A percentile compares a stretch with the other conserved stretches of the same genome.
Evolutionary conservation across 306 rosid species (phyloP).

Genomic region (Vicia faba): DNA sequence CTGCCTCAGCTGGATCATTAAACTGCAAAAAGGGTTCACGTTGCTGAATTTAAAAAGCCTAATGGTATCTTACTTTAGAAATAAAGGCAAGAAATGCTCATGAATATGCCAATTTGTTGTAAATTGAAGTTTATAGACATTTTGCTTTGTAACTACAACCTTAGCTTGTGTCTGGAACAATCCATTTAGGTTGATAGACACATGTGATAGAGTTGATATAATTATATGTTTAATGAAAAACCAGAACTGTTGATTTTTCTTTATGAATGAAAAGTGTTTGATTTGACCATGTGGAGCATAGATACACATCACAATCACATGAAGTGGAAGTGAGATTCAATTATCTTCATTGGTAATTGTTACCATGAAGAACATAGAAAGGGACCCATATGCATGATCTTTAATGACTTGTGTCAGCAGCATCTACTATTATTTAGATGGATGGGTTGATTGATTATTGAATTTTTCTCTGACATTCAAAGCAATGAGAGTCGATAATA

Average conservation of each 20-base stretch:
- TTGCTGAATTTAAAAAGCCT: slow-evolving; percentile 45
- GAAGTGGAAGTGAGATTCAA: slow-evolving; percentile 33
- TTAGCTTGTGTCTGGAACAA: slow-evolving; percentile 43
- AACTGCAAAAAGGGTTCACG: slow-evolving; percentile 66
- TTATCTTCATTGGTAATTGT: slow-evolving; percentile 38
- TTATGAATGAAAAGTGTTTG: neutral
- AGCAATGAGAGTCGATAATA: slow-evolving; percentile 7
- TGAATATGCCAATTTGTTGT: slow-evolving; percentile 36
- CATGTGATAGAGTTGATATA: slow-evolving; percentile 43
- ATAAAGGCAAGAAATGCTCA: slow-evolving; percentile 31
- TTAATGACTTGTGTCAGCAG: slow-evolving; percentile 29
- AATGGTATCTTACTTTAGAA: slow-evolving; percentile 14
- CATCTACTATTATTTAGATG: slow-evolving; percentile 4
- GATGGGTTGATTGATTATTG: slow-evolving; percentile 21
- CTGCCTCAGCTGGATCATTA: slow-evolving; percentile 74
- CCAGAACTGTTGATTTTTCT: slow-evolving; percentile 1
- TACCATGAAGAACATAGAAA: slow-evolving; percentile 25
- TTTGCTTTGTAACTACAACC: slow-evolving; percentile 51
- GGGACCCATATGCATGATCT: slow-evolving; percentile 26
- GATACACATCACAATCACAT: slow-evolving; percentile 41
- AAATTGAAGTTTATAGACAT: slow-evolving; percentile 29
- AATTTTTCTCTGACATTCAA: slow-evolving; percentile 35
- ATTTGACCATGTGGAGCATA: slow-evolving; percentile 16
- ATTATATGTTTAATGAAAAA: slow-evolving; percentile 32
- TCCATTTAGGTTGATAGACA: slow-evolving; percentile 29